These are phyloP conservation scores for Mucor piriformis DNA, from an alignment of 371 early-diverging fungal genomes.

Conservation along the genomic window DNA sequence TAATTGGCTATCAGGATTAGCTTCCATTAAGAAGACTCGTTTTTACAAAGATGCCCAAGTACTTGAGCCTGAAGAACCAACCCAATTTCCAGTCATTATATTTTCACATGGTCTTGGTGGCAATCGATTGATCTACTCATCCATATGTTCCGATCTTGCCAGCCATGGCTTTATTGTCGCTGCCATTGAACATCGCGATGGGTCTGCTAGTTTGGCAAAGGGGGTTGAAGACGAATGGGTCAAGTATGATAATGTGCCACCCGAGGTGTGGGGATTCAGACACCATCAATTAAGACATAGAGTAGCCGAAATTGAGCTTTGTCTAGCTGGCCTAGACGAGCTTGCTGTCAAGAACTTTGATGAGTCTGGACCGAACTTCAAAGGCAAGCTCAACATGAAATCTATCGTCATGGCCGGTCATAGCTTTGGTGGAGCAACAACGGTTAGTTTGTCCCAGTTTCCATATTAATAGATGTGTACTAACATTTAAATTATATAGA, in stretches of 20 bases:
- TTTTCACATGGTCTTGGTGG: conserved; percentile 55
- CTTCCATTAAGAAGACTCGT: conserved; percentile 14
- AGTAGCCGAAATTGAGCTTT: conserved; percentile 38
- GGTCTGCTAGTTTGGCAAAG: conserved; percentile 38
- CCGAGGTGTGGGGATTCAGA: conserved; percentile 32
- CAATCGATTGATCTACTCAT: conserved; percentile 47
- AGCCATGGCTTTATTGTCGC: conserved; percentile 55
- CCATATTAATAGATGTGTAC: not conserved
- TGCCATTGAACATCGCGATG: conserved; percentile 61
- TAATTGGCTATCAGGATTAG: conserved; percentile 18
- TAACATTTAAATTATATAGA: conserved; percentile 9
- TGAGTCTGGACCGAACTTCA: conserved; percentile 13
- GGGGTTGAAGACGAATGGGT: conserved; percentile 19
- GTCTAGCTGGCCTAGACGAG: conserved; percentile 11
- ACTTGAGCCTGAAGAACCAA: not conserved
- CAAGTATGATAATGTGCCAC: conserved; percentile 19
- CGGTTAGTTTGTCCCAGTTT: conserved; percentile 11
- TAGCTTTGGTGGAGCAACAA: conserved; percentile 65
- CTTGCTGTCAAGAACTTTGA: conserved; percentile 1
- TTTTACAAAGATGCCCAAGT: conserved; percentile 19
- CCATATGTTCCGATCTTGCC: conserved; percentile 53
- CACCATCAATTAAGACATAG: conserved; percentile 42
- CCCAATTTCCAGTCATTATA: conserved; percentile 33
- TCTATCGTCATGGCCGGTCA: conserved; percentile 57
- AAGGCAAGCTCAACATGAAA: conserved; percentile 44